Evolutionary conservation across 73 alveolate genomes (phyloP).

Genomic region (Paramecium tetraurelia): DNA sequence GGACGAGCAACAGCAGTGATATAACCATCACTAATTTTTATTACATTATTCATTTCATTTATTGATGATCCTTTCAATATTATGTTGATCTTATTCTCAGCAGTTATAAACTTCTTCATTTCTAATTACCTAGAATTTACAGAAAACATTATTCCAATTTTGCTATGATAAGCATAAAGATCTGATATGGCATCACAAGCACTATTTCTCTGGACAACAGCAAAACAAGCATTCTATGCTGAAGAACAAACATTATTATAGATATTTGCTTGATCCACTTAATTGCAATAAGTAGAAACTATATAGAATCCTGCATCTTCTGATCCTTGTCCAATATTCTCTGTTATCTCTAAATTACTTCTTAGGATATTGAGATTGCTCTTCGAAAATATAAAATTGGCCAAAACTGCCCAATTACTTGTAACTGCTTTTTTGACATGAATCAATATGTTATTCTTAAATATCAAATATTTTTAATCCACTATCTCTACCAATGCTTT

Average conservation of each 20-base stretch:
- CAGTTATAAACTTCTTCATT: background rate
- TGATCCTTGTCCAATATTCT: constrained; percentile 12
- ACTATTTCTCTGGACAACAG: background rate
- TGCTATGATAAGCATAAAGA: background rate
- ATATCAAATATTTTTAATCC: background rate
- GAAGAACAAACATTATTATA: background rate
- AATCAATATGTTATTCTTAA: background rate
- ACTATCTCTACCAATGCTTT: background rate
- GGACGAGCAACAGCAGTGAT: constrained; percentile 24
- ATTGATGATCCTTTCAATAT: background rate
- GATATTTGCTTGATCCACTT: background rate
- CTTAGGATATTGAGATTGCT: background rate
- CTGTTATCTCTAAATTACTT: background rate
- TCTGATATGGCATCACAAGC: background rate
- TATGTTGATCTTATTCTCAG: background rate
- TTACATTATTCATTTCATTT: background rate
- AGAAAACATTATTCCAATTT: background rate
- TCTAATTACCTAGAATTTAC: background rate
- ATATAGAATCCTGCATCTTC: constrained; percentile 20
- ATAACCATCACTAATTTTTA: background rate
- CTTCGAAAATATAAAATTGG: background rate
- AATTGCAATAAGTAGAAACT: background rate
- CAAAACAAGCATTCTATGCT: background rate
- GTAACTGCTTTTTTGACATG: background rate
- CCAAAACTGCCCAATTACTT: constrained; percentile 15